Base-by-base conservation (phyloP, 2,329 filamentous ascomycete genomes). In the Calonectria leucothoes region DNA sequence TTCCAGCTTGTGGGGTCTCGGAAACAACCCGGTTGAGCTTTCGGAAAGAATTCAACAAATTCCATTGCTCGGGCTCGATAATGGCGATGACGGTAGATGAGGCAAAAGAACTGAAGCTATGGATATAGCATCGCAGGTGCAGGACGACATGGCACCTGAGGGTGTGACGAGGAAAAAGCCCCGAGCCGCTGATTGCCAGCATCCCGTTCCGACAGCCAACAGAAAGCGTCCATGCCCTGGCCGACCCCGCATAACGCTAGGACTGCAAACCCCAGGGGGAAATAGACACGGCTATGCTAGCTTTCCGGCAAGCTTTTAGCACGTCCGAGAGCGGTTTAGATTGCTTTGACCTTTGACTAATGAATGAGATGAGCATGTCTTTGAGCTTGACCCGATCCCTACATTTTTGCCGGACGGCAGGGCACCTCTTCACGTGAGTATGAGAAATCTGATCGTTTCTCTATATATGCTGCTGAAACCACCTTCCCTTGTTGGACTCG, bases 321-420 rank as follows among this genome's bases (percentile, higher is more conserved):
- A 5, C 33, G 25, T 15, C 55, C 55, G 33, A 29, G 35, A 61
- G 37, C 11, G 23, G 33, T 23, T 59, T 61, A 61, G 55, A 15
- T 17, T 39, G 14, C 3, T 23, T 29, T 27, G 14, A 5, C 23
- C 3, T 5, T 61, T 37, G 55, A 61, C 23, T 61, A 61, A 61
- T 61, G 55, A 61, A 61, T 61, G 55, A 61, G 55, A 39, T 61
- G 33, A 61, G 33, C 25, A 27, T 61, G 55, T 61, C 55, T 59
- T 23, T 25, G 37, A 61, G 23, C 55, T 61, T 61, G 17, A 61
- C 55, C 55, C 23, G 35, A 61, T 61, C 55, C 35, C 33, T 61
- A 61, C 55, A 61, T 27, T 39, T 61, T 61, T 61, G 14, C 55
- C 55, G 35, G 15, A 23, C 7, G 5, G 39, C 7, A 39, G 39